These are phyloP conservation scores for Leptomonas pyrrhocoris DNA, from an alignment of 208 protist genomes.

Conservation along the genomic window DNA sequence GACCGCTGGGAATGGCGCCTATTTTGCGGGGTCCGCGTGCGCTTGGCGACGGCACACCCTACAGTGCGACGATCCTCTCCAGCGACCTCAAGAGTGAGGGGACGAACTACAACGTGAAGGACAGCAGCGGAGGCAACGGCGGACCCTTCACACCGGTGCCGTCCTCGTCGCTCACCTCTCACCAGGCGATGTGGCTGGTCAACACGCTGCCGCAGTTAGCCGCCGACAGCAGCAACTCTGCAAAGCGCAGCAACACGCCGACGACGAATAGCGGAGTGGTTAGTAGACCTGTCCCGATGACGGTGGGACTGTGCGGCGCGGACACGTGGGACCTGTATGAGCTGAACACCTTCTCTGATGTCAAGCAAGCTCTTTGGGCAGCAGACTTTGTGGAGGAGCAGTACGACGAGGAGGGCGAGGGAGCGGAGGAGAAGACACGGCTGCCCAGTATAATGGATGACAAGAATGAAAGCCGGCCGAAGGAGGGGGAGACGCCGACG, in stretches of 20 bases:
- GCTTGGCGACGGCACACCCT: neutral
- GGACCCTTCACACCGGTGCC: neutral
- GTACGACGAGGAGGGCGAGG: neutral
- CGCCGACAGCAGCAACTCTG: neutral
- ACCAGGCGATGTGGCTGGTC: neutral
- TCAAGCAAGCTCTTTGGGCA: slow-evolving; percentile 8
- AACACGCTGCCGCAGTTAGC: neutral
- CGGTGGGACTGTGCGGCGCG: slow-evolving; percentile 48
- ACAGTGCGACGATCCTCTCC: neutral
- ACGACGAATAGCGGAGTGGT: too few species aligned
- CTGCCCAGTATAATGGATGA: slow-evolving; percentile 15
- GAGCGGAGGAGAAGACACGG: neutral
- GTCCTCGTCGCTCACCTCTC: neutral
- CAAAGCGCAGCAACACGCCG: too few species aligned
- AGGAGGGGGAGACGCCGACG: neutral
- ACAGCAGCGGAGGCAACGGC: slow-evolving; percentile 1
- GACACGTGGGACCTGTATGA: slow-evolving; percentile 42
- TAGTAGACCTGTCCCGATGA: neutral
- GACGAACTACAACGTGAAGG: neutral
- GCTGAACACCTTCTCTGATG: slow-evolving; percentile 34
- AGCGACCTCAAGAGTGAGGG: neutral
- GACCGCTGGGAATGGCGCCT: neutral
- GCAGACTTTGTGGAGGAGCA: neutral
- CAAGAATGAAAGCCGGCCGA: neutral
- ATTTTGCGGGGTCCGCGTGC: slow-evolving; percentile 1